Base-by-base conservation (phyloP, 169 alveolate genomes). In the Plasmodium gaboni region DNA sequence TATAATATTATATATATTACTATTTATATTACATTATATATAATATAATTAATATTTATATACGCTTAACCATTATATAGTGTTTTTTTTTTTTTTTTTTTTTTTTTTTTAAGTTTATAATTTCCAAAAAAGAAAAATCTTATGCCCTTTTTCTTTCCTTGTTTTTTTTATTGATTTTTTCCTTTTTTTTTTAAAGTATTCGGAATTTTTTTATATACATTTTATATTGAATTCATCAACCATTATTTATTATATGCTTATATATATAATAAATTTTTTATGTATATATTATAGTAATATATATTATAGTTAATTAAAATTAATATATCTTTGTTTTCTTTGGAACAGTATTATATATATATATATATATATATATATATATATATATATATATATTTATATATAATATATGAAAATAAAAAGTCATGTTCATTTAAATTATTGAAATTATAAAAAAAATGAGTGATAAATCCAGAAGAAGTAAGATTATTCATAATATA, bases 401-500 rank as follows among this genome's bases (percentile, higher is more conserved):
- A 53, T 53, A 51, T 13, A 32, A 72, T 72, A 72, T 19, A 44
- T 44, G 46, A 38, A 38, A 38, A 38, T 38, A 38, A 38, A 5
- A 38, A 38, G 46, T 38, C 46, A 38, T 38, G 46, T 38, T 38
- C 46, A 5, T 38, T 38, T 38, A 38, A 38, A 38, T 38, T 38
- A 38, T 38, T 38, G 46, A 38, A 38, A 38, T 38, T 6, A 64
- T 51, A 28, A 50, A 38, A 38, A 78, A 78, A 78, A 78, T 78
- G 89, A 65, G 89, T 59, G 89, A 78, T 13, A 78, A 78, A 78
- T 78, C 89, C 89, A 78, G 89, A 60, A 64, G 89, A 78, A 24
- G 89, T 78, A 78, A 55, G 24, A 17, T 15, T 55, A 55, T 17
- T 12, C 7, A 15, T 3, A 55, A n/a, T 2, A 55, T 13, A 55